Base-by-base conservation (phyloP, 345 rosid genomes). In the Physaria fendleri region DNA sequence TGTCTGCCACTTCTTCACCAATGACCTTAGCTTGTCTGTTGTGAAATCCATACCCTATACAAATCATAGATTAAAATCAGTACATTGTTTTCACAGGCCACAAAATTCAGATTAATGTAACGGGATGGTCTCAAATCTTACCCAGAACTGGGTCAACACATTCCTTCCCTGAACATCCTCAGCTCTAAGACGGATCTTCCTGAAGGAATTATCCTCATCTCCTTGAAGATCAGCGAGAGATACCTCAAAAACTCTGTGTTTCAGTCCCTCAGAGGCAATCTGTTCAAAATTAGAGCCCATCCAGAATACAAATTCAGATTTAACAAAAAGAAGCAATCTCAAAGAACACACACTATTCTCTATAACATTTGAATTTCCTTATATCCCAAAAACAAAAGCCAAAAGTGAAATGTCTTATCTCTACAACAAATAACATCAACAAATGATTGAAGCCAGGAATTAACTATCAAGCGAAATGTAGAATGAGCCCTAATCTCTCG, bases 231-330 rank as follows among this genome's bases (percentile, higher is more conserved):
- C 98, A 50, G 88, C 93, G 15, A 88, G 76, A 4, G 98, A 92
- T n/a, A 81, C 43, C 80, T 88, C 98, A 70, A 88, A 84, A 34
- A 88, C 84, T 16, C 96, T 74, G 62, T 92, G 98, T 53, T 88
- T 92, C 55, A 92, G 78, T 13, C 98, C 95, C 74, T 92, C 98
- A 10, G 98, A 92, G 16, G 98, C 98, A 84, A 92, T 92, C 96
- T 92, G 68, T 51, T 8, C 12, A 23, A 1, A 24, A 10, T 10
- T 2, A 6, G 3, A 20, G 2, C 1, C 25, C 14, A 51, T 11
- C 6, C 22, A 24, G 3, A 8, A 29, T 17, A 38, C 11, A 33
- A 11, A 13, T n/a, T 40, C 17, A 42, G 40, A 14, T 25, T 32
- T 4, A 14, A 29, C 23, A 5, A 28, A 35, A 15, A 5, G 4